Evolutionary conservation across 768 basidiomycete species (phyloP), one percentile per base, ranked within the genome.

Genomic region (Favolaschia claudopus): DNA sequence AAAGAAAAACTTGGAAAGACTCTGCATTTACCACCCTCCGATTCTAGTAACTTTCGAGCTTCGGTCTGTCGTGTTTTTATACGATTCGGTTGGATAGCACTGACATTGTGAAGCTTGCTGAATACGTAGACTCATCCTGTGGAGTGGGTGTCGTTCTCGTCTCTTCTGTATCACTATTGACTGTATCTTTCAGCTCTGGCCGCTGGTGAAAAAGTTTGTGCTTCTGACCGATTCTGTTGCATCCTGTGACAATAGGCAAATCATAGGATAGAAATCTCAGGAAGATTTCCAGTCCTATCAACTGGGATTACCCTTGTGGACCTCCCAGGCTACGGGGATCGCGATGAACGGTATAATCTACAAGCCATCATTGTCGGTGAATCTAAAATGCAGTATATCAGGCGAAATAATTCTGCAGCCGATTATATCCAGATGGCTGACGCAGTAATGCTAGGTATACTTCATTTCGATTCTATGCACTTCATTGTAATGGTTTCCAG

Each of bases 181-280:
- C n/a, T n/a, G n/a, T n/a, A n/a, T n/a, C n/a, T 36, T 12, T 25
- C 5, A 60, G 59, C 29, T 50, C 0, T 60, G 59, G 59, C 60
- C 54, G 0, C 48, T 62, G 10, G 54, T 62, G 0, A 15, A 10
- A 7, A 37, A n/a, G 60, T 62, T 37, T 7, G 7, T 39, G 22
- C 5, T 7, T 14, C 19, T n/a, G 4, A 25, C 7, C 12, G 4
- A 14, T 15, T 22, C 36, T 12, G 33, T 38, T 51, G 25, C 7
- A 5, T 14, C 32, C 2, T 20, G 7, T 20, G 39, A 9, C 8
- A 10, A 9, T n/a, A n/a, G n/a, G n/a, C n/a, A n/a, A n/a, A n/a
- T n/a, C n/a, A 27, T 19, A 62, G 60, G 24, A 45, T 57, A 1
- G 31, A 40, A 20, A 27, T 62, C 6, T 8, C 33, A 5, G 61